Evolutionary conservation across 2,329 filamentous ascomycete species (phyloP).

Genomic region (Fusarium pseudograminearum): DNA sequence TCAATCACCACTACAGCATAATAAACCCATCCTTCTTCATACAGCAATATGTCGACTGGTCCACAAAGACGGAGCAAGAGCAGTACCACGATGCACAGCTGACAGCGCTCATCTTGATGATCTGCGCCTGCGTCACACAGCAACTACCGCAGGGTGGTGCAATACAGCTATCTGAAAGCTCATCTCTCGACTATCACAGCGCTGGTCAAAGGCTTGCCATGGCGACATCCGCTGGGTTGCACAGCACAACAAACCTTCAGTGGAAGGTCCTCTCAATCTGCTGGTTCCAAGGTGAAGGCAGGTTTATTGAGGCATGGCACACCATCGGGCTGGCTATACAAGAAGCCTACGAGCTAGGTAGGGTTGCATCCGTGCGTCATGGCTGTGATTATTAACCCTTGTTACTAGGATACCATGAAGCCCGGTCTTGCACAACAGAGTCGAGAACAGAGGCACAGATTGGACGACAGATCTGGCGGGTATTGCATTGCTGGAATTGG

Average conservation of each 20-base stretch:
- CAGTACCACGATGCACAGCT: constrained; percentile 10
- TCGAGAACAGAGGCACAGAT: neutral
- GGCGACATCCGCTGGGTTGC: neutral
- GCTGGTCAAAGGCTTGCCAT: neutral
- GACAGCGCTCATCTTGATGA: constrained; percentile 18
- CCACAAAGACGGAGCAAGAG: neutral
- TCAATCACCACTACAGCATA: constrained; percentile 28
- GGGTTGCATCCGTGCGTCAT: rapidly evolving
- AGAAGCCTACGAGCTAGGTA: constrained; percentile 19
- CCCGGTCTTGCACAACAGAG: neutral
- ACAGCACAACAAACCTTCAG: constrained; percentile 12
- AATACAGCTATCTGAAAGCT: neutral
- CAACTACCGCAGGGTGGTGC: neutral
- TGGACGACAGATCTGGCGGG: constrained; percentile 16
- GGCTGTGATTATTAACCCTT: neutral
- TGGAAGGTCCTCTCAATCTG: constrained; percentile 22
- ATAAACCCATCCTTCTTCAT: constrained; percentile 11
- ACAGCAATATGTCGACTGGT: constrained; percentile 15
- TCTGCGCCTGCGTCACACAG: constrained; percentile 19
- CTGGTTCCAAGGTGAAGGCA: constrained; percentile 16
- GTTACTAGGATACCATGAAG: neutral
- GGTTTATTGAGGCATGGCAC: constrained; percentile 21
- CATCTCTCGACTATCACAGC: neutral
- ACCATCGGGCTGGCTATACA: constrained; percentile 10
- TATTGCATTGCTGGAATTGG: constrained; percentile 22